These are phyloP conservation scores for Phytophthora fragariaefolia DNA, from an alignment of 352 stramenopile species.

Conservation along the genomic window DNA sequence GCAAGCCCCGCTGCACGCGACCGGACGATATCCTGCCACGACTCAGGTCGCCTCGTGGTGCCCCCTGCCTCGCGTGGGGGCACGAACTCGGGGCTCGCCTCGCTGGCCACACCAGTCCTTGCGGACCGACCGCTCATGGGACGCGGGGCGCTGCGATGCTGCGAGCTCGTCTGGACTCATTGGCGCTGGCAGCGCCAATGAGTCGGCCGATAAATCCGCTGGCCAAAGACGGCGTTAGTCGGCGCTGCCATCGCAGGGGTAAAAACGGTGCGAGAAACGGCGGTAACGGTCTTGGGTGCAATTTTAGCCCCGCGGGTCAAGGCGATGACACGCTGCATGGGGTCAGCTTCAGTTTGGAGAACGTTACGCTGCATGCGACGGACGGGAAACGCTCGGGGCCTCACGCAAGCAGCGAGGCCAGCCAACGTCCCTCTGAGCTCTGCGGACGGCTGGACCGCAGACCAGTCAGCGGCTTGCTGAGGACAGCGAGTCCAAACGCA, in stretches of 20 bases:
- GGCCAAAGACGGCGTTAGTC: too few relatives aligned
- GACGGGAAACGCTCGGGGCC: too few relatives aligned
- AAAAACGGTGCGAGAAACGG: neutral
- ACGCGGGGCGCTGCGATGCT: neutral
- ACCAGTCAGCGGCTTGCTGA: too few relatives aligned
- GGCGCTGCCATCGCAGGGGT: neutral
- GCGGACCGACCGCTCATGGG: neutral
- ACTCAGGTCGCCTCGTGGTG: neutral
- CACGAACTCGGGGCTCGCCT: neutral
- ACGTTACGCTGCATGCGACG: neutral
- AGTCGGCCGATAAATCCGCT: neutral
- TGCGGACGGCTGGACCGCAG: too few relatives aligned
- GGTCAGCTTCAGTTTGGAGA: slow-evolving; percentile 2
- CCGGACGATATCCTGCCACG: neutral
- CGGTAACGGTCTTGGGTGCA: neutral
- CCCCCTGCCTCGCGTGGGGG: neutral
- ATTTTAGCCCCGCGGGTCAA: neutral
- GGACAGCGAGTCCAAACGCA: too few relatives aligned
- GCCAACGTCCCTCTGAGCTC: too few relatives aligned
- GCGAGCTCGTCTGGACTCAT: neutral
- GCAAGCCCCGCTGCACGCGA: neutral
- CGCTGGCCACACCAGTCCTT: neutral
- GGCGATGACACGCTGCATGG: neutral
- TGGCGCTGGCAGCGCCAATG: neutral
- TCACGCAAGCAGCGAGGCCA: too few relatives aligned